A percentile compares a stretch with the other conserved stretches of the same genome.
These are phyloP conservation scores for Monosporascus cannonballus DNA, from an alignment of 2,329 filamentous ascomycete species.

Conservation along the genomic window DNA sequence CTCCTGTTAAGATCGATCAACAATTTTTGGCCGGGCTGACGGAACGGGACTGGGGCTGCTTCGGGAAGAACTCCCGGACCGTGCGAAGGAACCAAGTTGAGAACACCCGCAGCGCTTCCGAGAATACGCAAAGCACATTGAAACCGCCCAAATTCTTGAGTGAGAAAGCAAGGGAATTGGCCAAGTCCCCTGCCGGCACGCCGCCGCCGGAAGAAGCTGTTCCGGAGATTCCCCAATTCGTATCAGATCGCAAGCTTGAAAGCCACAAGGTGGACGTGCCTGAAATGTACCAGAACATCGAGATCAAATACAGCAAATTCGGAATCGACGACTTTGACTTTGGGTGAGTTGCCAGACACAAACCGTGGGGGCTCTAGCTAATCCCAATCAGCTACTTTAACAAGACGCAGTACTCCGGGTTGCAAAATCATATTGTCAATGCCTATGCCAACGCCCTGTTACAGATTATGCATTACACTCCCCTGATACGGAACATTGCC, in stretches of 20 bases:
- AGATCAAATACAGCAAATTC: conserved; percentile 99
- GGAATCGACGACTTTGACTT: conserved; percentile 99
- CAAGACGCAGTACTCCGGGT: conserved; percentile 80
- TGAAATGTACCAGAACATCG: conserved; percentile 84
- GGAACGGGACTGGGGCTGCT: conserved; percentile 67
- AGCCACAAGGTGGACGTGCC: conserved; percentile 77
- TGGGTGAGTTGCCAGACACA: conserved; percentile 47
- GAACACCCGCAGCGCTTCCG: conserved; percentile 56
- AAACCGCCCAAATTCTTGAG: conserved; percentile 88
- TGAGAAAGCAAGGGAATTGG: conserved; percentile 74
- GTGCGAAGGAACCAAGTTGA: conserved; percentile 77
- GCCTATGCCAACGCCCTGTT: conserved; percentile 92
- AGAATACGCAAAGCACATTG: conserved; percentile 56
- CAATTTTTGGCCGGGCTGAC: conserved; percentile 64
- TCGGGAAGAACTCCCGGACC: conserved; percentile 69
- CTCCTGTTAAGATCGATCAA: conserved; percentile 68
- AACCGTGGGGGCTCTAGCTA: conserved; percentile 1
- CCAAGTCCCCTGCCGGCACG: conserved; percentile 38
- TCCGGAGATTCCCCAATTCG: conserved; percentile 56
- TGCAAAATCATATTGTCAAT: conserved; percentile 95
- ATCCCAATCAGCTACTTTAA: conserved; percentile 71
- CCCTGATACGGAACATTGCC: conserved; percentile 78
- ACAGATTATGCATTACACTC: conserved; percentile 87
- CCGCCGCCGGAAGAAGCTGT: conserved; percentile 34
- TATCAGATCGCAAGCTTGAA: conserved; percentile 65